Evolutionary conservation across 305 asterid species (phyloP).

Genomic region (Fraxinus xanthoxyloides): DNA sequence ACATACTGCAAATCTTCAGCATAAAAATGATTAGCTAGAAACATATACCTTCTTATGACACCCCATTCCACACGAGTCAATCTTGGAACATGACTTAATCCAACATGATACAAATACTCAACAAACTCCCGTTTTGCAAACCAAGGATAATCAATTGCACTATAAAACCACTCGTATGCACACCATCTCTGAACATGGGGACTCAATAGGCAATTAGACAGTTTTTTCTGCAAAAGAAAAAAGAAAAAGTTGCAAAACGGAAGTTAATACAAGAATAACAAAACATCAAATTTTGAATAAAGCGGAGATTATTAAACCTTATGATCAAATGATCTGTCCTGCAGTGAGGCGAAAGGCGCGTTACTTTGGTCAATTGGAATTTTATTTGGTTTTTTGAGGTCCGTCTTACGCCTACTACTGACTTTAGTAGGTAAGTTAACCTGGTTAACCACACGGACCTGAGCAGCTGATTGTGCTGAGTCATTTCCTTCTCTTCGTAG

Average conservation of each 20-base stretch:
- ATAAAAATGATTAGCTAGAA: slow-evolving; percentile 12
- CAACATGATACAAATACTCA: slow-evolving; percentile 86
- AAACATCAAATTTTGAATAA: slow-evolving; percentile 14
- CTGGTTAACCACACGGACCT: slow-evolving; percentile 49
- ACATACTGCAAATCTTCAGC: slow-evolving; percentile 18
- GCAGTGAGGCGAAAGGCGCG: slow-evolving; percentile 36
- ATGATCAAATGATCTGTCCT: slow-evolving; percentile 37
- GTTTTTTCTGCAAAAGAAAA: slow-evolving; percentile 50
- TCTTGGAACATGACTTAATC: slow-evolving; percentile 91
- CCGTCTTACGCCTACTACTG: slow-evolving; percentile 75
- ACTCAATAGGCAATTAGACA: slow-evolving; percentile 61
- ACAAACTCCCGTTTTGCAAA: slow-evolving; percentile 87
- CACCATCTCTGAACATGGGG: slow-evolving; percentile 80
- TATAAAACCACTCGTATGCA: slow-evolving; percentile 89
- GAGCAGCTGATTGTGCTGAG: slow-evolving; percentile 64
- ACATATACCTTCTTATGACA: slow-evolving; percentile 82
- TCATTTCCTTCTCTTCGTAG: slow-evolving; percentile 73
- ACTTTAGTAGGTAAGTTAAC: slow-evolving; percentile 57
- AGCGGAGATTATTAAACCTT: slow-evolving; percentile 47
- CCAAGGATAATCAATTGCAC: slow-evolving; percentile 98
- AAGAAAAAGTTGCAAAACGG: slow-evolving; percentile 4
- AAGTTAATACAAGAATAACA: slow-evolving; percentile 11
- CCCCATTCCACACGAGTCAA: slow-evolving; percentile 97
- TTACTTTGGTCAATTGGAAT: slow-evolving; percentile 44
- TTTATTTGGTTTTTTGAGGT: slow-evolving; percentile 53